phyloP scores from a whole-genome alignment of 225 moss, liverwort and hornwort species.

The Marchantia polymorpha region DNA sequence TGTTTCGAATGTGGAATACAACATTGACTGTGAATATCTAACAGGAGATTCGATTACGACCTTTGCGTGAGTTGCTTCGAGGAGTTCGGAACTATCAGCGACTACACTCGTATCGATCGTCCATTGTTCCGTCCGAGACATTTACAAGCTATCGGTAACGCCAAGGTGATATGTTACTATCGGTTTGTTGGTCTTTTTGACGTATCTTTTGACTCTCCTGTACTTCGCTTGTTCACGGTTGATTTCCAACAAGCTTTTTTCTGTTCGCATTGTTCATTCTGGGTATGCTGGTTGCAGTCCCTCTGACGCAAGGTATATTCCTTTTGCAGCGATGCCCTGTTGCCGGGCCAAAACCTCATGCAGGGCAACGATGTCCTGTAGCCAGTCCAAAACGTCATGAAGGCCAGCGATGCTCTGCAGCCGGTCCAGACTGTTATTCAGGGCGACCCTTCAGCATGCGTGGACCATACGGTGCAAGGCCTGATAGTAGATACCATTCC shows the following conservation, averaged over 20 bases:
- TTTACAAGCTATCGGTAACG: conserved; percentile 17
- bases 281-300: too few relatives aligned
- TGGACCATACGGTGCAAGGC: conserved; percentile 53
- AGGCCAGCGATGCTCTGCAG: conserved; percentile 70
- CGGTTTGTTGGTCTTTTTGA: too few relatives aligned
- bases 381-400: too few relatives aligned
- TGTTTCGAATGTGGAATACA: neutral
- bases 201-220: too few relatives aligned
- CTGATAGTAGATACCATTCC: conserved; percentile 31
- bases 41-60: conserved; percentile 77
- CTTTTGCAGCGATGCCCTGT: too few relatives aligned
- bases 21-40: neutral
- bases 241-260: too few relatives aligned
- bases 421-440: conserved; percentile 42
- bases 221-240: too few relatives aligned
- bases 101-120: conserved; percentile 68
- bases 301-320: too few relatives aligned
- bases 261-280: too few relatives aligned
- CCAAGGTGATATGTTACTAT: neutral
- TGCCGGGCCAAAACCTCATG: conserved; percentile 39
- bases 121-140: conserved; percentile 69
- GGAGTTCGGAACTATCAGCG: conserved; percentile 38
- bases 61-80: conserved; percentile 62
- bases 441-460: conserved; percentile 45
- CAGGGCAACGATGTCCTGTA: conserved; percentile 39